These are phyloP conservation scores for Odontarrhena argentea DNA, from an alignment of 345 rosid species.

Conservation along the genomic window DNA sequence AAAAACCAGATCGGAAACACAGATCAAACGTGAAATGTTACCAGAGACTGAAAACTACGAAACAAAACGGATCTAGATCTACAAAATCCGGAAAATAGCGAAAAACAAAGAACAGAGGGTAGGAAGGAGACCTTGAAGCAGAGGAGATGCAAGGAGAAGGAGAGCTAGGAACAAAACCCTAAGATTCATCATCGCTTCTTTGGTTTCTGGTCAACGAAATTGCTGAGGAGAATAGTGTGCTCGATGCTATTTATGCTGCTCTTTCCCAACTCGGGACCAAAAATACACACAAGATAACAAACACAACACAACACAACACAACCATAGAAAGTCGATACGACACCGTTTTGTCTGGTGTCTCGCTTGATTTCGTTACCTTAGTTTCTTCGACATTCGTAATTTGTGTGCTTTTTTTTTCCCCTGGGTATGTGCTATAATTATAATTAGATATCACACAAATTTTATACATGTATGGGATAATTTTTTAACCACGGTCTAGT, in stretches of 20 bases:
- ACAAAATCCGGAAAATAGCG: slow-evolving; percentile 2
- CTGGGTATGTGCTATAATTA: background rate
- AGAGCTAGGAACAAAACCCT: slow-evolving; percentile 80
- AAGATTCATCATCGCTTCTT: slow-evolving; percentile 45
- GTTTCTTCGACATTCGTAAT: slow-evolving; percentile 8
- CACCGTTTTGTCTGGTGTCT: background rate
- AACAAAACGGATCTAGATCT: slow-evolving; percentile 55
- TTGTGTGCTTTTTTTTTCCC: background rate
- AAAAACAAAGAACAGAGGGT: background rate
- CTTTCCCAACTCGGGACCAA: background rate
- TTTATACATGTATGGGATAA: background rate
- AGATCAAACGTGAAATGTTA: slow-evolving; percentile 1
- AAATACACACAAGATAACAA: background rate
- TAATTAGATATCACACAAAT: background rate
- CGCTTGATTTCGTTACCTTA: background rate
- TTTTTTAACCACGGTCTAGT: too few species aligned
- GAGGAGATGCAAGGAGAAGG: slow-evolving; percentile 75
- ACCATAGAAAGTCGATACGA: slow-evolving; percentile 24
- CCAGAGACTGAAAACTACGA: slow-evolving; percentile 1
- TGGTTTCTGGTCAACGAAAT: slow-evolving; percentile 35
- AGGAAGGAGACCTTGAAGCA: slow-evolving; percentile 67
- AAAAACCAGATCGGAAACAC: slow-evolving; percentile 22
- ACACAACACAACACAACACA: background rate
- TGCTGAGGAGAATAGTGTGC: slow-evolving; percentile 8
- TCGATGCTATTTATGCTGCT: slow-evolving; percentile 37